Evolutionary conservation across 163 green algal species (phyloP).

Genomic region (Chlamydomonas reinhardtii): DNA sequence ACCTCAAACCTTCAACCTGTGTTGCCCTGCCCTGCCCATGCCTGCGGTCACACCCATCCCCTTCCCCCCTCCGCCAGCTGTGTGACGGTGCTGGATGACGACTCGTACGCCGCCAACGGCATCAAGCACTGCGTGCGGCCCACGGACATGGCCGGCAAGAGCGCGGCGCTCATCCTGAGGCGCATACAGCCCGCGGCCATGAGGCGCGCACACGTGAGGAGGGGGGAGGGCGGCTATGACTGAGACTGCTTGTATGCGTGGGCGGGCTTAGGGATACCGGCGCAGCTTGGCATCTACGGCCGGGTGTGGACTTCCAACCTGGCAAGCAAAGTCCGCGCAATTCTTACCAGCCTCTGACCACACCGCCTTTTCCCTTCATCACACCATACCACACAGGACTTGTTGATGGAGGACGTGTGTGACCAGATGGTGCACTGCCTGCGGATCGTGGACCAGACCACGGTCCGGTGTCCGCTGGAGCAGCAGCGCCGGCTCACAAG

Average conservation of each 20-base stretch:
- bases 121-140: constrained; percentile 85
- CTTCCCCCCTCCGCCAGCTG: constrained; percentile 51
- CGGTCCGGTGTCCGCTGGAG: no score
- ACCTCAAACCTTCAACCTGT: no score
- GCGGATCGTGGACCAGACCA: constrained; percentile 23
- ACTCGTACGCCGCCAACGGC: constrained; percentile 75
- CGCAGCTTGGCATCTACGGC: no score
- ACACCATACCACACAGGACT: constrained; percentile 3
- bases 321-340: no score
- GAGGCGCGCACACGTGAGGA: constrained; percentile 28
- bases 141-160: constrained; percentile 80
- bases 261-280: no score
- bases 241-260: no score
- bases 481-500: no score
- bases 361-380: no score
- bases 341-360: no score
- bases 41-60: no score
- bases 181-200: constrained; percentile 59
- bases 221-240: neutral
- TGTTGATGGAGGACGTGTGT: constrained; percentile 64
- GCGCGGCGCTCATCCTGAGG: constrained; percentile 75
- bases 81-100: constrained; percentile 76
- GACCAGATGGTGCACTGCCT: constrained; percentile 46
- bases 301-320: no score
- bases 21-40: no score